phyloP scores from a whole-genome alignment of 208 protist genomes.

The Entamoeba dispar region DNA sequence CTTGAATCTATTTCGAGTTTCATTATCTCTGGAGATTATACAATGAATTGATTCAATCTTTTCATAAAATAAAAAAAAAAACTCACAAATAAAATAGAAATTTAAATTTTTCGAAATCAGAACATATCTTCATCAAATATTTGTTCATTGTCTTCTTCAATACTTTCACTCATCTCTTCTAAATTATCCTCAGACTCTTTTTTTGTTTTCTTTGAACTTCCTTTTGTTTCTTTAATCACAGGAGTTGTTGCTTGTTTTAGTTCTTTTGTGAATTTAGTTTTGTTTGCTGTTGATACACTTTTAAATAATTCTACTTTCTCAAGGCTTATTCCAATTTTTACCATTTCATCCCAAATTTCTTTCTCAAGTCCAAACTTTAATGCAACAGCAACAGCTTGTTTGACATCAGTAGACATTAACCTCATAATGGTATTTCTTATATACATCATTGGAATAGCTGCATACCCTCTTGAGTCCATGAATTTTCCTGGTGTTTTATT shows the following conservation, averaged over 20 bases:
- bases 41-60: no score
- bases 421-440: background rate
- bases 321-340: background rate
- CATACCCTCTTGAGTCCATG: background rate
- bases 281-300: background rate
- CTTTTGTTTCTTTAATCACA: background rate
- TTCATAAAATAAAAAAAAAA: no score
- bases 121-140: no score
- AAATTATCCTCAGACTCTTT: background rate
- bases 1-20: no score
- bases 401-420: background rate
- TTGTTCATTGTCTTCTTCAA: background rate
- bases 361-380: background rate
- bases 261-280: background rate
- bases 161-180: background rate
- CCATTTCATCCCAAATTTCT: background rate
- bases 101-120: no score
- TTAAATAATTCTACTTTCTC: background rate
- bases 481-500: background rate
- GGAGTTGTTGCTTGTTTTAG: background rate
- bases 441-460: background rate
- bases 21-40: no score
- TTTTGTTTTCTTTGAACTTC: background rate
- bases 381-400: background rate
- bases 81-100: no score